Percentiles rank a stretch among this genome's conserved stretches.
Evolutionary conservation across 2,329 filamentous ascomycete species (phyloP).

Genomic region (Fusarium caatingaense): DNA sequence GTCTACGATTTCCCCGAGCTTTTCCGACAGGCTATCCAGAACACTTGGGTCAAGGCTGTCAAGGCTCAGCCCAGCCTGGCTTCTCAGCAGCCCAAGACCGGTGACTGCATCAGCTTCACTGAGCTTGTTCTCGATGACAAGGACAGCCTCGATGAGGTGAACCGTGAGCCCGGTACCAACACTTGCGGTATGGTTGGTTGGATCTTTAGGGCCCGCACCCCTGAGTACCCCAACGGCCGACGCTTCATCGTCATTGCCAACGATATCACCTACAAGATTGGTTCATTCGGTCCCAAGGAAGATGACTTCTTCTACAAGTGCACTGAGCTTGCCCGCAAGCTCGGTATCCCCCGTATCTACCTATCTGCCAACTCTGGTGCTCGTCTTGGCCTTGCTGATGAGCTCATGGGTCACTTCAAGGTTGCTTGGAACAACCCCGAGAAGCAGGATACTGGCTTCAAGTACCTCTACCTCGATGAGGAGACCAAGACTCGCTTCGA

Average conservation of each 20-base stretch:
- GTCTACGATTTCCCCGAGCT: slow-evolving; percentile 99
- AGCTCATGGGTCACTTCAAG: slow-evolving; percentile 96
- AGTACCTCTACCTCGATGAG: slow-evolving; percentile 93
- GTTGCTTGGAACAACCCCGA: slow-evolving; percentile 92
- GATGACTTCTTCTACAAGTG: slow-evolving; percentile 99
- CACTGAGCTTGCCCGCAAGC: slow-evolving; percentile 91
- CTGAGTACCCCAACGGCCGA: slow-evolving; percentile 92
- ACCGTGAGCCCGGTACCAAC: slow-evolving; percentile 95
- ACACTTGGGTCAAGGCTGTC: slow-evolving; percentile 85
- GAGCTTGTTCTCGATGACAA: slow-evolving; percentile 96
- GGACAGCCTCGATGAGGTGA: slow-evolving; percentile 91
- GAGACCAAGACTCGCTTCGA: slow-evolving; percentile 89
- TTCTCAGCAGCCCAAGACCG: slow-evolving; percentile 83
- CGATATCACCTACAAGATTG: slow-evolving; percentile 99
- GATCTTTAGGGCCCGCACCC: slow-evolving; percentile 93
- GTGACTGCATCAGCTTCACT: slow-evolving; percentile 92
- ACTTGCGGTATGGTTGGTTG: slow-evolving; percentile 98
- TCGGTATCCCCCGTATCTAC: slow-evolving; percentile 97
- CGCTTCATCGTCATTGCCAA: slow-evolving; percentile 98
- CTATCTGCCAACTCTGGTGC: slow-evolving; percentile 99
- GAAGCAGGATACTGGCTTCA: slow-evolving; percentile 90
- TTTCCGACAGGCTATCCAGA: slow-evolving; percentile 97
- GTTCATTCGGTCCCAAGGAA: slow-evolving; percentile 95
- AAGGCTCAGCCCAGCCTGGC: slow-evolving; percentile 78
- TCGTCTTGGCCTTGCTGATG: slow-evolving; percentile 94